Conservation (phyloP, 768 basidiomycete genomes). For the Pleurotus giganteus region DNA sequence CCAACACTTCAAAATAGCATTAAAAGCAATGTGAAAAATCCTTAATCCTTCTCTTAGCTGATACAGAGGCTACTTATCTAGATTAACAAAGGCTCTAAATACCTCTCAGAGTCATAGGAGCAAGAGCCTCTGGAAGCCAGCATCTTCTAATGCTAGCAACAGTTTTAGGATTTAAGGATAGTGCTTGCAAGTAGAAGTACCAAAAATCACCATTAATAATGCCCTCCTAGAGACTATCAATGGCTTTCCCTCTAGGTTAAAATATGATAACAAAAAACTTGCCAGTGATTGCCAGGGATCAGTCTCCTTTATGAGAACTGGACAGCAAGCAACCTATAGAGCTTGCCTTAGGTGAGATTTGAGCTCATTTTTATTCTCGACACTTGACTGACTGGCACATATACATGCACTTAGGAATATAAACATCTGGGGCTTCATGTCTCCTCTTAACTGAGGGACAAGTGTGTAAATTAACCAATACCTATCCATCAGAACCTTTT, state of each 20-base stretch:
- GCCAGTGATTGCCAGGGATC: not conserved
- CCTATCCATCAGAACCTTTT: not conserved
- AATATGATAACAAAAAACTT: not conserved
- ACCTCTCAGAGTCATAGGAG: no score
- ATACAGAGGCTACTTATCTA: no score
- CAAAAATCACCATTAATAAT: no score
- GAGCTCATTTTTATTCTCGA: not conserved
- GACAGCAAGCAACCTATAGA: slow-evolving; percentile 1
- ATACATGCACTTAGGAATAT: not conserved
- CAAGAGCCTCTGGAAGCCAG: no score
- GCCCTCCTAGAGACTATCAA: no score
- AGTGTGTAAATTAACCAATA: not conserved
- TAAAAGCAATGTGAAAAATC: no score
- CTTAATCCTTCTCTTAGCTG: no score
- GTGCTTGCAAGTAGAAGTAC: no score
- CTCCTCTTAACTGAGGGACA: slow-evolving; percentile 1
- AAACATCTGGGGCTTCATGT: not conserved
- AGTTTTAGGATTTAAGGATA: no score
- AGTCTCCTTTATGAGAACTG: not conserved
- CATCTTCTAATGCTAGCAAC: no score
- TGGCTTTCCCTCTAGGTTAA: not conserved
- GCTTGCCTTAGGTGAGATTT: not conserved
- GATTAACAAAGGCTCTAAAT: no score
- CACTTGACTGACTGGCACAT: not conserved
- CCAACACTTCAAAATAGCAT: no score